A percentile compares a stretch with the other conserved stretches of the same genome.
Evolutionary conservation across 1,284 basidiomycete genomes (phyloP).

Genomic region (Ceratobasidium sp.): DNA sequence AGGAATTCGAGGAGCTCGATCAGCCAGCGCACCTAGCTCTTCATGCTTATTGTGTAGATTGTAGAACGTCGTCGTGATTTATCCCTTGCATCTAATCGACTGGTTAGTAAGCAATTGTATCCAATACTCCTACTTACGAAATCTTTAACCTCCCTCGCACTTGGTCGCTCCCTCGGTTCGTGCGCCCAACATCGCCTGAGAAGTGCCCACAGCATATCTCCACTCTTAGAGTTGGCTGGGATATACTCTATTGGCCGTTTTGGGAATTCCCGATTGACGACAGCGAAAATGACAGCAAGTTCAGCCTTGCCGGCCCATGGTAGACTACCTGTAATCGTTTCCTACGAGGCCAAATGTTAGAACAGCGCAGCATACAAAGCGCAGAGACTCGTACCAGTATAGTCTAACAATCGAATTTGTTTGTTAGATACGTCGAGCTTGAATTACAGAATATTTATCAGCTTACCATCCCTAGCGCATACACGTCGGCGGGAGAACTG

Average conservation of each 20-base stretch:
- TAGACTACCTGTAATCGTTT: neutral
- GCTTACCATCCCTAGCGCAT: constrained; percentile 23
- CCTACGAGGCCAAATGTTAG: neutral
- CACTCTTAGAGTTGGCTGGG: neutral
- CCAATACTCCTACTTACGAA: neutral
- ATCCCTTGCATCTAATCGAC: neutral
- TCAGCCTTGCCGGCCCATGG: neutral
- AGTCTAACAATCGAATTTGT: neutral
- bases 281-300: neutral
- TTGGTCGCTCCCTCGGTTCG: neutral
- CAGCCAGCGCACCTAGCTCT: too few relatives aligned
- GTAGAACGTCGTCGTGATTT: neutral
- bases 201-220: neutral
- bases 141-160: neutral
- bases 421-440: neutral
- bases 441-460: neutral
- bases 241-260: neutral
- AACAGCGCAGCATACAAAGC: neutral
- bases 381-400: neutral
- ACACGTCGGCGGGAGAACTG: neutral
- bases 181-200: constrained; percentile 5
- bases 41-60: neutral
- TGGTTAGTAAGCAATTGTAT: neutral
- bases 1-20: too few relatives aligned
- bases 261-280: neutral